Evolutionary conservation across 495 filamentous ascomycete species (phyloP).

Genomic region (Cercophora newfieldiana): DNA sequence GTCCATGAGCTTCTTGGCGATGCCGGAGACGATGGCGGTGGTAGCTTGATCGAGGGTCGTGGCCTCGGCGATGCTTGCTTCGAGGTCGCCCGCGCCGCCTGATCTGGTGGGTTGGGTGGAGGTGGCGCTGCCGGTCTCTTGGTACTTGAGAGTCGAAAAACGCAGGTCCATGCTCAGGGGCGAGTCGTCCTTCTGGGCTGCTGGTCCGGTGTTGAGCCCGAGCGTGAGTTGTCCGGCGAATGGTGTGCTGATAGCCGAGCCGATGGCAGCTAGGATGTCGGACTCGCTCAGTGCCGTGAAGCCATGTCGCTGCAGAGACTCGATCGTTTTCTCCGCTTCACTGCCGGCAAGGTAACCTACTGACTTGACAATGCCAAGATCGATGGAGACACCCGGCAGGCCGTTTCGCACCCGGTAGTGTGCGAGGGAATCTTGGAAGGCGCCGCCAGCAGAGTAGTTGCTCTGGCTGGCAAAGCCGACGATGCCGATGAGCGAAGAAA

Average conservation of each 20-base stretch:
- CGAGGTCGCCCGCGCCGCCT: constrained; percentile 19
- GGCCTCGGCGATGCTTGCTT: constrained; percentile 6
- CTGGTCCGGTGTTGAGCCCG: constrained; percentile 30
- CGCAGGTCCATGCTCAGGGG: constrained; percentile 23
- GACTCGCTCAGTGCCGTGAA: constrained; percentile 23
- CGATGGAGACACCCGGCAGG: constrained; percentile 44
- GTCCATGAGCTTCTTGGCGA: constrained; percentile 34
- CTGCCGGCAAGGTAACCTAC: constrained; percentile 37
- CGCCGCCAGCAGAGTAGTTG: constrained; percentile 53
- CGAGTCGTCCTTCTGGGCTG: neutral
- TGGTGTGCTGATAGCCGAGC: constrained; percentile 26
- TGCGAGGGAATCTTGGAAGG: constrained; percentile 34
- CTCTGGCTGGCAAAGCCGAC: constrained; percentile 44
- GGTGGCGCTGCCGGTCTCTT: constrained; percentile 4
- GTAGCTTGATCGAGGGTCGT: constrained; percentile 20
- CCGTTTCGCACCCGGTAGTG: constrained; percentile 24
- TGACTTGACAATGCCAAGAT: constrained; percentile 46
- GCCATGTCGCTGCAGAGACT: constrained; percentile 25
- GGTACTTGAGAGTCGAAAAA: constrained; percentile 23
- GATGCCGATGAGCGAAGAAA: constrained; percentile 49
- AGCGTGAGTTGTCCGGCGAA: constrained; percentile 24
- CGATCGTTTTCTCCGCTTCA: constrained; percentile 22
- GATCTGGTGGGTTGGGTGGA: neutral
- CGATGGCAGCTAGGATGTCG: constrained; percentile 28
- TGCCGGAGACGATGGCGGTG: neutral